Conservation (phyloP, 2,329 filamentous ascomycete genomes). For the Monosporascus sp. region DNA sequence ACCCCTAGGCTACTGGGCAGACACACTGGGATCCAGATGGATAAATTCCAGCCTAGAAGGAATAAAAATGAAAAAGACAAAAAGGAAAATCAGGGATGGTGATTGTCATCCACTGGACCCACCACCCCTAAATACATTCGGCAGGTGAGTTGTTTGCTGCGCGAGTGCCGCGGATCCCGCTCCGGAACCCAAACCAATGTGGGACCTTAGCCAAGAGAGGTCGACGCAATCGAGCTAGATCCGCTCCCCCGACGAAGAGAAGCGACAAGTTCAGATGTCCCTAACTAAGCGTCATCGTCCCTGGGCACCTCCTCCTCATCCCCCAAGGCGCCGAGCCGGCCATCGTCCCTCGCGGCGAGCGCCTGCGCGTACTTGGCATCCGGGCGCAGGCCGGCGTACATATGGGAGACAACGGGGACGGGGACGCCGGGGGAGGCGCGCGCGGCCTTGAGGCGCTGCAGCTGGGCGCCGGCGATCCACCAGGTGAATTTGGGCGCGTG, state of each 20-base stretch:
- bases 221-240: neutral
- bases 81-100: too few species aligned
- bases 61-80: too few species aligned
- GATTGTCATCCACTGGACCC: too few species aligned
- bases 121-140: neutral
- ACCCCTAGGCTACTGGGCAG: too few species aligned
- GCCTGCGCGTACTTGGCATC: constrained; percentile 21
- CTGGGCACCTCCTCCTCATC: constrained; percentile 9
- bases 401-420: constrained; percentile 29
- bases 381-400: constrained; percentile 21
- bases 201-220: neutral
- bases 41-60: too few species aligned
- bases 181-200: neutral
- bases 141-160: neutral
- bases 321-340: constrained; percentile 5
- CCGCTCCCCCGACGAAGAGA: neutral
- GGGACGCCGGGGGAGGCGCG: constrained; percentile 16
- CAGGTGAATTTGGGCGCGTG: constrained; percentile 34
- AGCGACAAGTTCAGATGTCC: neutral
- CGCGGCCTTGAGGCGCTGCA: constrained; percentile 42
- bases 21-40: too few species aligned
- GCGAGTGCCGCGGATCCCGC: neutral
- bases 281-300: constrained; percentile 13
- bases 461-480: constrained; percentile 44
- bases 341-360: constrained; percentile 14